Evolutionary conservation across 2,329 filamentous ascomycete genomes (phyloP).

Genomic region (Ophiostoma triangulosporum): DNA sequence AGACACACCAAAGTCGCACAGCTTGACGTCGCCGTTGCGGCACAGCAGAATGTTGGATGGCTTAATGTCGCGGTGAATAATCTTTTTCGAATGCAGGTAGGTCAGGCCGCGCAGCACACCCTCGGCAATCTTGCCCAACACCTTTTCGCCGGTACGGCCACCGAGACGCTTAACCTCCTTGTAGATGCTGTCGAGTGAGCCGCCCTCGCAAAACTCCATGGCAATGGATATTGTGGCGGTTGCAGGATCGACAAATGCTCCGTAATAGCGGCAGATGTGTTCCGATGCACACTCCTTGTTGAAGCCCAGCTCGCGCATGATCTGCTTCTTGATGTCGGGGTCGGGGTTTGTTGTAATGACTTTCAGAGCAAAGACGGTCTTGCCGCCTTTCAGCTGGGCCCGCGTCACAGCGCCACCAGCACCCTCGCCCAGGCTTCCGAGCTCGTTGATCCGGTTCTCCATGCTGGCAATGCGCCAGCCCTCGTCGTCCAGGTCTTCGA

Average conservation of each 20-base stretch:
- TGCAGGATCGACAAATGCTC: constrained; percentile 90
- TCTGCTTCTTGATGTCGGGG: constrained; percentile 96
- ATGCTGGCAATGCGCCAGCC: constrained; percentile 89
- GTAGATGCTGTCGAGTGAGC: constrained; percentile 92
- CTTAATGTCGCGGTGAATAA: constrained; percentile 98
- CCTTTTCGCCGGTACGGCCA: constrained; percentile 90
- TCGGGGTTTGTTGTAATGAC: constrained; percentile 98
- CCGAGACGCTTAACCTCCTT: constrained; percentile 92
- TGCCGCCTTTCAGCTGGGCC: constrained; percentile 78
- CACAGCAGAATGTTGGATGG: constrained; percentile 93
- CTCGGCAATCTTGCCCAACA: constrained; percentile 91
- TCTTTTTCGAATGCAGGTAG: constrained; percentile 89
- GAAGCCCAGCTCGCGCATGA: constrained; percentile 88
- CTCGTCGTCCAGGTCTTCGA: constrained; percentile 88
- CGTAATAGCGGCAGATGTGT: constrained; percentile 95
- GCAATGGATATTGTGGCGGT: constrained; percentile 95
- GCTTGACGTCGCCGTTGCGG: constrained; percentile 83
- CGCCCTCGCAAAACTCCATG: constrained; percentile 98
- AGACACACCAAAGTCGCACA: constrained; percentile 96
- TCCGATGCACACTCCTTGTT: constrained; percentile 95
- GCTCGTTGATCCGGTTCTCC: constrained; percentile 74
- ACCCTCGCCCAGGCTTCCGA: constrained; percentile 84
- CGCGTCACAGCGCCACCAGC: constrained; percentile 91
- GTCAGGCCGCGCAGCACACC: constrained; percentile 87
- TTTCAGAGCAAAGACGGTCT: constrained; percentile 93